phyloP scores from a whole-genome alignment of 2,329 filamentous ascomycete genomes.

The Kalmusia sp. region DNA sequence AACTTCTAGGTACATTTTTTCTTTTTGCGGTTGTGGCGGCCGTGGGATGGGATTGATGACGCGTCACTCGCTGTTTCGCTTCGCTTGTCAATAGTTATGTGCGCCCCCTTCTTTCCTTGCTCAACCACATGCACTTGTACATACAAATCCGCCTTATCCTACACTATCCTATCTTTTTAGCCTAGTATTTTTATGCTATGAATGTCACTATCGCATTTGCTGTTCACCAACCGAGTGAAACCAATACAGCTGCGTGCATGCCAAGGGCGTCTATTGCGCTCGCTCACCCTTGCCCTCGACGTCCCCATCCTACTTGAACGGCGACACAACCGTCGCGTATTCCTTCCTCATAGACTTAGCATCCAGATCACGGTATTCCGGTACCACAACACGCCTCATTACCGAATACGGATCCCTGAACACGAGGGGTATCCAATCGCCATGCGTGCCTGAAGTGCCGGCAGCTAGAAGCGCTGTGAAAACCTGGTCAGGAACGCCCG shows the following conservation, averaged over 20 bases:
- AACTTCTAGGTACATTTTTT: conserved; percentile 1
- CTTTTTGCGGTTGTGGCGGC: neutral
- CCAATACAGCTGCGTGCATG: too few relatives aligned
- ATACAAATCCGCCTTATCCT: conserved; percentile 1
- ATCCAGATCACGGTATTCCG: neutral
- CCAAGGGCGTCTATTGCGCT: neutral
- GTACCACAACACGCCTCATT: neutral
- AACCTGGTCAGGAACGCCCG: neutral
- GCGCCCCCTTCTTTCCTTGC: neutral
- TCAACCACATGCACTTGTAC: conserved; percentile 2
- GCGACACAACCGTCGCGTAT: too few relatives aligned
- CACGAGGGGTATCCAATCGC: neutral
- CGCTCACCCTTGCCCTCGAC: neutral
- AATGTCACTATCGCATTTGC: neutral
- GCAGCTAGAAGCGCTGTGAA: neutral
- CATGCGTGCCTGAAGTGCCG: conserved; percentile 8
- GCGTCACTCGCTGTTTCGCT: conserved; percentile 6
- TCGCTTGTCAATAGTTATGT: conserved; percentile 4
- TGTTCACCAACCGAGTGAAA: too few relatives aligned
- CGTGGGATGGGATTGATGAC: neutral
- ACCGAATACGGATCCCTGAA: neutral
- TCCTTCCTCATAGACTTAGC: neutral
- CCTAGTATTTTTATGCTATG: neutral
- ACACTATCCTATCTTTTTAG: neutral
- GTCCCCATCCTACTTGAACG: too few relatives aligned